Percentiles rank a stretch among this genome's conserved stretches.
phyloP scores from a whole-genome alignment of 1,284 basidiomycete species.

The Marasmius fiardii region DNA sequence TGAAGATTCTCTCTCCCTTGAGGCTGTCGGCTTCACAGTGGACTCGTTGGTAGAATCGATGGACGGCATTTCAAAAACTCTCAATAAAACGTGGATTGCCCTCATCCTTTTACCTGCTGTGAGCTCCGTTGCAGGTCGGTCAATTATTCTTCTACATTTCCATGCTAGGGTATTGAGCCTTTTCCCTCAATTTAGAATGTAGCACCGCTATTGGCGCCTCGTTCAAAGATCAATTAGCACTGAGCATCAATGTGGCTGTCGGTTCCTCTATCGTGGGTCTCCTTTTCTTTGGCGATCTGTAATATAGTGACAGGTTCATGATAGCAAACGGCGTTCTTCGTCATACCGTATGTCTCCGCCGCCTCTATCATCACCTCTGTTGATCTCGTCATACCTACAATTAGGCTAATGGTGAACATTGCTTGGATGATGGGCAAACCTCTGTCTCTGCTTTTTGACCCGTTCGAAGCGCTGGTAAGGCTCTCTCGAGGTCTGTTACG shows the following conservation, averaged over 20 bases:
- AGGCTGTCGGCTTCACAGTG: constrained; percentile 72
- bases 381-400: background rate
- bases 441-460: constrained; percentile 62
- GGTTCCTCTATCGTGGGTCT: constrained; percentile 82
- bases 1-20: background rate
- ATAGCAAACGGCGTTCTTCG: constrained; percentile 85
- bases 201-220: constrained; percentile 84
- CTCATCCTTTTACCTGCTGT: constrained; percentile 86
- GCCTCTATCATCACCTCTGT: background rate
- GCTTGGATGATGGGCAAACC: constrained; percentile 68
- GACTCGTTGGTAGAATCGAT: constrained; percentile 84
- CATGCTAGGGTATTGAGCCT: background rate
- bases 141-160: background rate
- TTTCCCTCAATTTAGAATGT: constrained; percentile 36
- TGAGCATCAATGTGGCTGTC: constrained; percentile 79
- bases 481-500: background rate
- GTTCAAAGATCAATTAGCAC: constrained; percentile 75
- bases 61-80: constrained; percentile 53
- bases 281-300: background rate
- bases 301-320: constrained; percentile 2
- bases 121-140: constrained; percentile 71
- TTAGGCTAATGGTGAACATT: constrained; percentile 59
- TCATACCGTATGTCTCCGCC: constrained; percentile 55
- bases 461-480: constrained; percentile 58
- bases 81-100: constrained; percentile 79